Percentiles rank a stretch among this genome's conserved stretches.
Conservation (phyloP, 495 filamentous ascomycete species). For the Xylaria flabelliformis region DNA sequence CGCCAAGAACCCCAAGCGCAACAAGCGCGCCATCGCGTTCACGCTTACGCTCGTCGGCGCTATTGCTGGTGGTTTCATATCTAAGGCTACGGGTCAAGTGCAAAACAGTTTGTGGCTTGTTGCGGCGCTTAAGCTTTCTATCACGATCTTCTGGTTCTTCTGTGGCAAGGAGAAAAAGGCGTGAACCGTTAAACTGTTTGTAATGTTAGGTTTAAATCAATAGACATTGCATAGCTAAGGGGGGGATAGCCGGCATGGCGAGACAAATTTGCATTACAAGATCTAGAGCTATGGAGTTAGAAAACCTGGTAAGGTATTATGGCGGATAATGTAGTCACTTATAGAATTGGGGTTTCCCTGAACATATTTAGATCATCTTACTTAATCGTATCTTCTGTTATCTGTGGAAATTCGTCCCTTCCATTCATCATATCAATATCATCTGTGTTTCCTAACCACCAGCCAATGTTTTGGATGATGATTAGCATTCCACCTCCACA, state of each 20-base stretch:
- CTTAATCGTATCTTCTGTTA: neutral
- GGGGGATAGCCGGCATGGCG: neutral
- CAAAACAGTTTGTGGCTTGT: conserved; percentile 41
- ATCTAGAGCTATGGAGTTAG: neutral
- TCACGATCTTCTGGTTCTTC: conserved; percentile 35
- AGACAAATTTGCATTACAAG: neutral
- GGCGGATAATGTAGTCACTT: neutral
- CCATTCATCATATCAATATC: neutral
- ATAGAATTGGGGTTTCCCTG: neutral
- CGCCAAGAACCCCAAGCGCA: conserved; percentile 65
- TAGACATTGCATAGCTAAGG: neutral
- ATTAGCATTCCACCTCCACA: neutral
- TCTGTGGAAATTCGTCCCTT: neutral
- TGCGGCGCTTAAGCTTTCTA: conserved; percentile 32
- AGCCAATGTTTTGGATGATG: neutral
- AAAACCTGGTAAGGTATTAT: neutral
- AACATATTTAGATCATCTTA: neutral
- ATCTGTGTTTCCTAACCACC: neutral
- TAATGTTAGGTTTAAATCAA: neutral
- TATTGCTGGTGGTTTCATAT: conserved; percentile 68
- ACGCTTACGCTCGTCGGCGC: conserved; percentile 64
- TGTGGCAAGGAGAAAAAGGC: conserved; percentile 22
- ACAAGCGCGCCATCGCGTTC: conserved; percentile 65
- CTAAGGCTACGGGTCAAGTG: conserved; percentile 35
- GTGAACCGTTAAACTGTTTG: neutral